Conservation (phyloP, 306 rosid species). For the Crotalaria pallida region DNA sequence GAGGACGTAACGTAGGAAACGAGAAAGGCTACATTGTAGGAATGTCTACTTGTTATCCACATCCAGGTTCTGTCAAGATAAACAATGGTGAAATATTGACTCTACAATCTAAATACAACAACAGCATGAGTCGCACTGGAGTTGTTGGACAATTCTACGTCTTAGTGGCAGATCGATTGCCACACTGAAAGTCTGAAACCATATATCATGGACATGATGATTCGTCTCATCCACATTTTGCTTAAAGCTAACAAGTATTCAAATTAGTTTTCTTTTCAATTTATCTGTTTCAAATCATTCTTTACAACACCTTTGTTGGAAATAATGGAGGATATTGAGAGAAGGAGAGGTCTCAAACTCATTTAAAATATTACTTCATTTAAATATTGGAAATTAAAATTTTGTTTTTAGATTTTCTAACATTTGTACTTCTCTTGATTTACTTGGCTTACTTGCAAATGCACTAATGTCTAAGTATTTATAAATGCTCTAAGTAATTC, state of each 20-base stretch:
- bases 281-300: no score
- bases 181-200: slow-evolving; percentile 16
- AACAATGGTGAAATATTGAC: slow-evolving; percentile 34
- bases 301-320: no score
- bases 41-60: slow-evolving; percentile 54
- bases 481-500: no score
- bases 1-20: slow-evolving; percentile 44
- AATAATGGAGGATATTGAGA: no score
- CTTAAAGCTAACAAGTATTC: not conserved
- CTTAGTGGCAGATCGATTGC: slow-evolving; percentile 41
- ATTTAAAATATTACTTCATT: no score
- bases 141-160: slow-evolving; percentile 55
- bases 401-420: no score
- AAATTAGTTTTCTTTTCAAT: not conserved
- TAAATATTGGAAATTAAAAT: no score
- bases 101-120: slow-evolving; percentile 31
- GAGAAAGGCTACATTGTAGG: slow-evolving; percentile 54
- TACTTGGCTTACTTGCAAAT: no score
- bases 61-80: slow-evolving; percentile 43
- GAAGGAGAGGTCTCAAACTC: no score
- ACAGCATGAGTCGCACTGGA: slow-evolving; percentile 33
- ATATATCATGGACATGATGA: not conserved
- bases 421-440: no score
- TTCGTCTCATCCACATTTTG: not conserved
- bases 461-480: no score